phyloP scores from a whole-genome alignment of 2,329 filamentous ascomycete genomes.

The Clarireedia hainanense region DNA sequence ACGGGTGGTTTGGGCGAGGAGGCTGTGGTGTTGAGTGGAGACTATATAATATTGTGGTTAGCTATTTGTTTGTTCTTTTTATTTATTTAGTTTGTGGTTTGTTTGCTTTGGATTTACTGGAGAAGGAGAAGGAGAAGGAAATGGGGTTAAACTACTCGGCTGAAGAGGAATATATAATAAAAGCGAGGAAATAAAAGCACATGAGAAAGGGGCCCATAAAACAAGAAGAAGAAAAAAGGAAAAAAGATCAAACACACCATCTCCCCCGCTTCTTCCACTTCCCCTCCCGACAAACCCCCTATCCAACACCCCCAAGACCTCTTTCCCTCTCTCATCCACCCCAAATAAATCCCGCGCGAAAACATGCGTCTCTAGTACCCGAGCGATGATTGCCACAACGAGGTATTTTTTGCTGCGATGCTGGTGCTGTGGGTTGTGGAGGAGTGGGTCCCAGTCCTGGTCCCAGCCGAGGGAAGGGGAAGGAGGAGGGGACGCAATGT shows the following conservation, averaged over 20 bases:
- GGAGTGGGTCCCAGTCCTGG: too few relatives aligned
- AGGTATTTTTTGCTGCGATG: constrained; percentile 12
- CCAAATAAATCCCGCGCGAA: constrained; percentile 24
- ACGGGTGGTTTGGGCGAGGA: constrained; percentile 13
- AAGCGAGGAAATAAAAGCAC: too few relatives aligned
- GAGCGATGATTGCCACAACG: constrained; percentile 19
- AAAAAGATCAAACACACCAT: neutral
- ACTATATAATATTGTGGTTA: constrained; percentile 10
- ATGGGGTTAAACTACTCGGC: too few relatives aligned
- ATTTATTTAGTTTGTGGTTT: neutral
- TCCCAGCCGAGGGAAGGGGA: too few relatives aligned
- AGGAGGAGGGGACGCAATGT: too few relatives aligned
- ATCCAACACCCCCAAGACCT: constrained; percentile 20
- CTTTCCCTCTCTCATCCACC: constrained; percentile 14
- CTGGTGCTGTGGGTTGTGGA: too few relatives aligned
- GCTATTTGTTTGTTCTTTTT: neutral
- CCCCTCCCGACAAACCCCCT: constrained; percentile 17
- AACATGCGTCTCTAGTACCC: constrained; percentile 18
- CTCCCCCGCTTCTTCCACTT: too few relatives aligned
- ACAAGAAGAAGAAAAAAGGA: neutral
- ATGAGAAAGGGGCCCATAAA: too few relatives aligned
- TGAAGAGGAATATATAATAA: too few relatives aligned
- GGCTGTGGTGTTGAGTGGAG: constrained; percentile 14
- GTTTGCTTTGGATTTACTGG: neutral
- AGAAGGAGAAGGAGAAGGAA: neutral